Evolutionary conservation across 1,139 yeast species (phyloP), one percentile per base, ranked within the genome.

Genomic region (Kodamaea suecica): DNA sequence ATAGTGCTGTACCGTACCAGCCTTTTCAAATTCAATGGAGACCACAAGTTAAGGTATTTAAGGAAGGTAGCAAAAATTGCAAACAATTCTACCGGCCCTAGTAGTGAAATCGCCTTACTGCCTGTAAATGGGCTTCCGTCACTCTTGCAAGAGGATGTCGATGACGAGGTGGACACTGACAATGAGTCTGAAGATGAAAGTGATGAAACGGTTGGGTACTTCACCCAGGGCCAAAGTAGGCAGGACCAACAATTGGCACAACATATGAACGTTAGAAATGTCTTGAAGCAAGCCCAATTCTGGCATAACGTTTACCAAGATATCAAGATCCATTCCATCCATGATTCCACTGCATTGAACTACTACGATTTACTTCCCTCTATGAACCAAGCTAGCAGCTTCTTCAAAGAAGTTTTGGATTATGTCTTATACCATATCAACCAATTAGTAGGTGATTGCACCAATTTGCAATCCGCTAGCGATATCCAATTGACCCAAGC

Each of bases 301-400:
- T 63, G 68, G 68, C 57, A 60, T 40, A 49, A 53, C 34, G 52
- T 63, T 21, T 61, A 60, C 35, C 66, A 62, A 39, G 69, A 63
- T 39, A 37, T 63, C 32, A 60, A 57, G 37, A 50, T 48, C 30
- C 58, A 53, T 24, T 47, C 52, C 17, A 46, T 50, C 42, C 53
- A 52, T 34, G 33, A 49, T 41, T 43, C 49, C 13, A 37, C 44
- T 3, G 39, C 35, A 5, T 33, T 47, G 16, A 47, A 55, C 31
- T 55, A 51, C 40, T 56, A 53, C 39, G 62, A 57, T 12, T 39
- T 50, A 29, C 45, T 66, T 30, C 73, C 73, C 2, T 46, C 55
- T n/a, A 44, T 59, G 24, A 40, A 42, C 20, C 54, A 53, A 28
- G 42, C 57, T 26, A 48, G 49, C 29, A 38, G 43, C 6, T 57